phyloP scores from a whole-genome alignment of 169 alveolate genomes.

The Neospora caninum region DNA sequence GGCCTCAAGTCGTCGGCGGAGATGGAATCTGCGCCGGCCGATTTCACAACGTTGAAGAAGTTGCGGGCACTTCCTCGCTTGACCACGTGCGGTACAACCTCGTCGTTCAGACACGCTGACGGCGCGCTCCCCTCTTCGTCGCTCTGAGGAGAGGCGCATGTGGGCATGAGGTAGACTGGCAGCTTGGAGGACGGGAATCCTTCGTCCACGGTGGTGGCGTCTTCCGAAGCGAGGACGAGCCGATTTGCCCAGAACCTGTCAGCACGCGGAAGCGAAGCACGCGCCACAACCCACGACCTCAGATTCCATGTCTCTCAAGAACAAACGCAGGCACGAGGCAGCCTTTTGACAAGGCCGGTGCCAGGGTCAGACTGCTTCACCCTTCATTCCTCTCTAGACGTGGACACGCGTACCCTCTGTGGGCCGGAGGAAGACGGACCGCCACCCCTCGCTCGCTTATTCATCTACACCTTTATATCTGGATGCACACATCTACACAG shows the following conservation, averaged over 20 bases:
- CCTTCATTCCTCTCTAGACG: too few species aligned
- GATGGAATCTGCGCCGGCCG: not conserved
- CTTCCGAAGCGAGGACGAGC: not conserved
- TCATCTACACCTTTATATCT: too few species aligned
- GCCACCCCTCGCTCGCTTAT: too few species aligned
- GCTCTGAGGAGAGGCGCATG: not conserved
- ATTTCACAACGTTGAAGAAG: constrained; percentile 27
- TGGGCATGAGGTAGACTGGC: not conserved
- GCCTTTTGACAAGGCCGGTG: too few species aligned
- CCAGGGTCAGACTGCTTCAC: too few species aligned
- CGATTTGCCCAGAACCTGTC: constrained; percentile 30
- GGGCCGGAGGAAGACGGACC: too few species aligned
- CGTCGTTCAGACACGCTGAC: not conserved
- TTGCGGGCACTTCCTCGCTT: constrained; percentile 21
- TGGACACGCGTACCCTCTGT: too few species aligned
- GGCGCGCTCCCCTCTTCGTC: not conserved
- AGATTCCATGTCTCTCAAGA: too few species aligned
- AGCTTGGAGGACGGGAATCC: not conserved
- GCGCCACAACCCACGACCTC: too few species aligned
- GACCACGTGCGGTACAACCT: not conserved
- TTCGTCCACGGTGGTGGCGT: not conserved
- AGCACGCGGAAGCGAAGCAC: not conserved
- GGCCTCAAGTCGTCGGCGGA: constrained; percentile 29
- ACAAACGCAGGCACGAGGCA: too few species aligned
- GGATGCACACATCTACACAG: not conserved